Evolutionary conservation across 495 filamentous ascomycete genomes (phyloP).

Genomic region (Oidiodendron maius): DNA sequence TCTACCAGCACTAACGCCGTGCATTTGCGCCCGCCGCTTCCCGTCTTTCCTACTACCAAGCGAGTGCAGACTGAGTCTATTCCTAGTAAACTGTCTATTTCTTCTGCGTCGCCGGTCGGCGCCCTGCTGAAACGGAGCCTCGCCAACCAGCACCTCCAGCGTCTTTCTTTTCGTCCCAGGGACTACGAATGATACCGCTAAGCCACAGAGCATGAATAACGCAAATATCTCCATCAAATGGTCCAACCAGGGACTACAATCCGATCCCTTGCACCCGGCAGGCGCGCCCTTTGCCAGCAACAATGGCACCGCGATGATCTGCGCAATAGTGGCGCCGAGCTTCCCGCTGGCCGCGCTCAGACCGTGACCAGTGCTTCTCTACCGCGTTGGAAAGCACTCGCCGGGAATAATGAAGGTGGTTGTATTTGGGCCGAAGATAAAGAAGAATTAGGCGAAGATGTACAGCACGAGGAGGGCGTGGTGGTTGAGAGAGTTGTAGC

Average conservation of each 20-base stretch:
- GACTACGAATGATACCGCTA: conserved; percentile 60
- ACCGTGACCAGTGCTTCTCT: conserved; percentile 76
- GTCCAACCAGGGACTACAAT: conserved; percentile 63
- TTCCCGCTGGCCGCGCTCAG: conserved; percentile 60
- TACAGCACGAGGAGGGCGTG: background rate
- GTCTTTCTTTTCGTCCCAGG: conserved; percentile 62
- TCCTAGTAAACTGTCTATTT: too few species aligned
- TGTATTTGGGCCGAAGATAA: conserved; percentile 81
- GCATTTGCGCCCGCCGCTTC: too few species aligned
- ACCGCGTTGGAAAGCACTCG: conserved; percentile 81
- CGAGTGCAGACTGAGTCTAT: too few species aligned
- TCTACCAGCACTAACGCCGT: too few species aligned
- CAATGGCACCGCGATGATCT: background rate
- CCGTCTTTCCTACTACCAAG: too few species aligned
- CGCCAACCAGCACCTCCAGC: conserved; percentile 16
- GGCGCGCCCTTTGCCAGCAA: background rate
- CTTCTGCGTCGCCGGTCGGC: too few species aligned
- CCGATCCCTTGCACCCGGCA: conserved; percentile 35
- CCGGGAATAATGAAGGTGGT: conserved; percentile 88
- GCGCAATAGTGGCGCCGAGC: background rate
- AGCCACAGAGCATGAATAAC: conserved; percentile 73
- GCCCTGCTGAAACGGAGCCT: too few species aligned
- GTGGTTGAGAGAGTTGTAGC: conserved; percentile 37
- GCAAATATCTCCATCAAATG: conserved; percentile 75
- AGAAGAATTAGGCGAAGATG: conserved; percentile 65